Conservation (phyloP, 2,329 filamentous ascomycete genomes). For the Fusarium multiceps region DNA sequence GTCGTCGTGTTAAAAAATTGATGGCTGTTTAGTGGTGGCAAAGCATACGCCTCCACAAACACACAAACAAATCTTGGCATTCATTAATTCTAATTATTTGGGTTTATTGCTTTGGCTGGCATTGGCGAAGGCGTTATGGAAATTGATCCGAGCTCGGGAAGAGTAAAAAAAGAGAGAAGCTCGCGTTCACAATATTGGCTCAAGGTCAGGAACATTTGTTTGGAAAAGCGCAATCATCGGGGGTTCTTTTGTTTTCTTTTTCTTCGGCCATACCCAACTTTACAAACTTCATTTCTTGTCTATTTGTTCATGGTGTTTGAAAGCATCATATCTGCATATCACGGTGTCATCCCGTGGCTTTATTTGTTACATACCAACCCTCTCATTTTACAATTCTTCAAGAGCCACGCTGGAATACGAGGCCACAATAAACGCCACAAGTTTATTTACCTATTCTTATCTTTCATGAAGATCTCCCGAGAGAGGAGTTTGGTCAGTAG, state of each 20-base stretch:
- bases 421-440: conserved; percentile 16
- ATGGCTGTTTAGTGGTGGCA: conserved; percentile 16
- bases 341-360: conserved; percentile 22
- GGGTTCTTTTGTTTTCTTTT: neutral
- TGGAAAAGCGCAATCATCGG: conserved; percentile 19
- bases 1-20: conserved; percentile 1
- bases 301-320: conserved; percentile 17
- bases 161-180: conserved; percentile 18
- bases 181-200: conserved; percentile 11
- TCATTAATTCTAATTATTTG: conserved; percentile 37
- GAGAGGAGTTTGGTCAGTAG: conserved; percentile 2
- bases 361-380: conserved; percentile 6
- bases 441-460: conserved; percentile 16
- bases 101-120: conserved; percentile 19
- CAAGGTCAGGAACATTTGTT: conserved; percentile 11
- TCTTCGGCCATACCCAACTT: conserved; percentile 22
- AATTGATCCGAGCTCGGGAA: conserved; percentile 8
- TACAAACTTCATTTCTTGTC: conserved; percentile 22
- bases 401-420: conserved; percentile 26
- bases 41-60: conserved; percentile 13
- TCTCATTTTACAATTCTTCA: conserved; percentile 39
- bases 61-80: conserved; percentile 21
- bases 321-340: conserved; percentile 21
- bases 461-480: conserved; percentile 26
- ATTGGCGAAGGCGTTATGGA: conserved; percentile 39